These are phyloP conservation scores for Cytospora piceicola DNA, from an alignment of 2,329 filamentous ascomycete genomes.

Conservation along the genomic window DNA sequence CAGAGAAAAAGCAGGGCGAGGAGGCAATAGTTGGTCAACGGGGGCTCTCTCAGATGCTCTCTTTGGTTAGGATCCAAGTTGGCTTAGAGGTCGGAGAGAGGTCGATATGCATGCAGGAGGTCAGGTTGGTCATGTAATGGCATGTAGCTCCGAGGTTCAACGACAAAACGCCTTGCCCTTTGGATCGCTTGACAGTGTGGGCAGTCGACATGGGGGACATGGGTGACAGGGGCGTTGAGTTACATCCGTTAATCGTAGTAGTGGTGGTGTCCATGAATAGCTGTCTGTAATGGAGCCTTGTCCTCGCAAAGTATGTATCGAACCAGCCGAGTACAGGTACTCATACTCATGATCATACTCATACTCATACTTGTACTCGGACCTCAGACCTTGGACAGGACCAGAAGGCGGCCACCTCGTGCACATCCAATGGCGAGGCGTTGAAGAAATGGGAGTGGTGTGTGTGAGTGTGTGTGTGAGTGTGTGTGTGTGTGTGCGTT, in stretches of 20 bases:
- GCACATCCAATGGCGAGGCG: slow-evolving; percentile 9
- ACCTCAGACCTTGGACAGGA: not conserved
- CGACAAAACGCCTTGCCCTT: slow-evolving; percentile 22
- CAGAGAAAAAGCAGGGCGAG: slow-evolving; percentile 16
- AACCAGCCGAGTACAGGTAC: slow-evolving; percentile 21
- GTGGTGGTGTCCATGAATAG: too few relatives aligned
- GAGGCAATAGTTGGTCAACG: slow-evolving; percentile 24
- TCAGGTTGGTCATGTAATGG: slow-evolving; percentile 20
- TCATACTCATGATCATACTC: slow-evolving; percentile 10
- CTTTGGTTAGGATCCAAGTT: not conserved
- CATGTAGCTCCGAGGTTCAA: slow-evolving; percentile 29
- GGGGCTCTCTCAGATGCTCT: slow-evolving; percentile 10
- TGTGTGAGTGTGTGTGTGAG: slow-evolving; percentile 4
- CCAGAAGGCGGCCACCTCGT: not conserved
- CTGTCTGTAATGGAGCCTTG: slow-evolving; percentile 6
- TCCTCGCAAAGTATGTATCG: slow-evolving; percentile 1
- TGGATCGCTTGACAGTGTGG: slow-evolving; percentile 22
- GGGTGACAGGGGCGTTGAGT: slow-evolving; percentile 14
- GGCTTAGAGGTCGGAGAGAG: not conserved
- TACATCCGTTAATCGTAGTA: slow-evolving; percentile 13
- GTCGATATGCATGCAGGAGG: slow-evolving; percentile 21
- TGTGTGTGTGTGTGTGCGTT: not conserved
- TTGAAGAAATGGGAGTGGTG: not conserved
- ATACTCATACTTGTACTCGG: not conserved
- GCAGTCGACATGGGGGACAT: slow-evolving; percentile 18